Percentiles rank a stretch among this genome's conserved stretches.
Conservation (phyloP, 176 grass and related monocot genomes). For the Musa acuminata region DNA sequence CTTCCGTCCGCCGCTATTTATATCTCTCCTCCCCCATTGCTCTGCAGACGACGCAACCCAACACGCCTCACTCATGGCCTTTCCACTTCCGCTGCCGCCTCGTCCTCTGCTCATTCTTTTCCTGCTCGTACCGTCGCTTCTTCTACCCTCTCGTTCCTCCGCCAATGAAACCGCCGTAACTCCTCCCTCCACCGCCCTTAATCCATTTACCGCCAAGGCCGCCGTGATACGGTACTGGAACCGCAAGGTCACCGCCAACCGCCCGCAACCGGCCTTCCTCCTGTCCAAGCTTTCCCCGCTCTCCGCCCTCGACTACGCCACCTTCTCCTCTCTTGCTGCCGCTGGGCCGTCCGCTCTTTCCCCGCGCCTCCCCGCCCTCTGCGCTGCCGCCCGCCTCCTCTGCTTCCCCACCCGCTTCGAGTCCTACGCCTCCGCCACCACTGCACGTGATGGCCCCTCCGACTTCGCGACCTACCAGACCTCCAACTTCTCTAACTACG, state of each 20-base stretch:
- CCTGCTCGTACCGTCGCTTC: not conserved
- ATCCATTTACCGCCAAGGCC: constrained; percentile 1
- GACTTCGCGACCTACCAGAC: not conserved
- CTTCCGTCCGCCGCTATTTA: not conserved
- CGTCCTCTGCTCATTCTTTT: not conserved
- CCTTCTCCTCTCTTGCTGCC: constrained; percentile 5
- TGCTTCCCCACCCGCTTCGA: not conserved
- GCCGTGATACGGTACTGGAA: constrained; percentile 3
- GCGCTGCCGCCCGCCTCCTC: constrained; percentile 6
- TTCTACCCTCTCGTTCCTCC: not conserved
- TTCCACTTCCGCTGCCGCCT: not conserved
- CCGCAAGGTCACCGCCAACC: not conserved
- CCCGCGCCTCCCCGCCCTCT: not conserved
- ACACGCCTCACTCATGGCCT: not conserved
- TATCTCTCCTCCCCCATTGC: not conserved
- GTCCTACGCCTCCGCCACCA: not conserved
- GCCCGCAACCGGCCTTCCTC: not conserved
- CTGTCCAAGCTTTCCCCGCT: constrained; percentile 14
- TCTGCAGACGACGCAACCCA: not conserved
- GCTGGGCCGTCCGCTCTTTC: not conserved
- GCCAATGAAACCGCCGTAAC: not conserved
- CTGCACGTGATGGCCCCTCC: not conserved
- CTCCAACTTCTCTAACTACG: constrained; percentile 5
- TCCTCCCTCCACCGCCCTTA: not conserved
- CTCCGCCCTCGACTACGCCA: constrained; percentile 9